Evolutionary conservation across 768 basidiomycete genomes (phyloP).

Genomic region (Chiua virens): DNA sequence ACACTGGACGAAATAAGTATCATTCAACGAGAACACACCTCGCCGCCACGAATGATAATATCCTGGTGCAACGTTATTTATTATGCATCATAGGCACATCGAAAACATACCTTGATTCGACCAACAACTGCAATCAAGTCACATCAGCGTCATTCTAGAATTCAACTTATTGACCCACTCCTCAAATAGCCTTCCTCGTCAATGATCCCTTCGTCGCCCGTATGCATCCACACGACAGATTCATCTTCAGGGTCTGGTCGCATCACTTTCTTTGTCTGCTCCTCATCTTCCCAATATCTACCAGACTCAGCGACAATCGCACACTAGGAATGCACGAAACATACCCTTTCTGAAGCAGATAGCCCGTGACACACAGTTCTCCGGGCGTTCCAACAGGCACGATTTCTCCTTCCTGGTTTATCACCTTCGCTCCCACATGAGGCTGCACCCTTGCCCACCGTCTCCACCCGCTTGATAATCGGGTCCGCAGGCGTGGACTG

Average conservation of each 20-base stretch:
- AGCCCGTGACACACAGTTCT: slow-evolving; percentile 73
- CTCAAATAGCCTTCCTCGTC: slow-evolving; percentile 78
- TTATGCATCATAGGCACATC: background rate
- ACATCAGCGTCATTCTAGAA: background rate
- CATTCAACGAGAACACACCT: slow-evolving; percentile 41
- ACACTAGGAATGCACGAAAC: background rate
- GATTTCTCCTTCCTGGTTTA: slow-evolving; percentile 55
- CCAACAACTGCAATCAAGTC: slow-evolving; percentile 58
- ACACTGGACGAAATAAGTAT: background rate
- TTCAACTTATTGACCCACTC: slow-evolving; percentile 43
- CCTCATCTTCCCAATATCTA: slow-evolving; percentile 77
- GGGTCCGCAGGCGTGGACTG: slow-evolving; percentile 73
- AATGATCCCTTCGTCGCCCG: slow-evolving; percentile 78
- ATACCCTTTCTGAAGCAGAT: slow-evolving; percentile 78
- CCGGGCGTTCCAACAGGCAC: slow-evolving; percentile 76
- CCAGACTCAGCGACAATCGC: background rate
- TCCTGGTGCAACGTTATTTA: slow-evolving; percentile 43
- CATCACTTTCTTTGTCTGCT: slow-evolving; percentile 64
- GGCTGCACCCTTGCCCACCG: slow-evolving; percentile 76
- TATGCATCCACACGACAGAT: slow-evolving; percentile 77
- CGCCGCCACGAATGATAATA: slow-evolving; percentile 84
- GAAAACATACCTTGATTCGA: slow-evolving; percentile 61
- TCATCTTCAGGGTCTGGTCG: slow-evolving; percentile 46
- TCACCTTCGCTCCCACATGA: slow-evolving; percentile 74
- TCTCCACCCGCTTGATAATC: slow-evolving; percentile 74